Conservation (phyloP, 2,329 filamentous ascomycete species). For the Dothideomycetes sp. region DNA sequence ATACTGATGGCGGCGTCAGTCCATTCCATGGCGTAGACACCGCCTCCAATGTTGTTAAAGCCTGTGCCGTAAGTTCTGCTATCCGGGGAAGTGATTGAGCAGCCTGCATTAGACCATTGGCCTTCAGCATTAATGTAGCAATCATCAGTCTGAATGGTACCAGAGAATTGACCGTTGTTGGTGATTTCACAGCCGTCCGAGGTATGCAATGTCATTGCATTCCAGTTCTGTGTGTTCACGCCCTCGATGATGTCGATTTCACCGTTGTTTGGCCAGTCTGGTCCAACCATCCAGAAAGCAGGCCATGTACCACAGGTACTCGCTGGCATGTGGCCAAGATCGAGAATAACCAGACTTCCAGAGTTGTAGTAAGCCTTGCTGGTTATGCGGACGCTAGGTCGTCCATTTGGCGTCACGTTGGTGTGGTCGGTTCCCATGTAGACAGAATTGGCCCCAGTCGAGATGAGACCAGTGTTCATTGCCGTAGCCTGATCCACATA, state of each 20-base stretch:
- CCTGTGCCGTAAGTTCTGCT: conserved; percentile 26
- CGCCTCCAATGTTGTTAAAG: conserved; percentile 37
- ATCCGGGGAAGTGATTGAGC: conserved; percentile 42
- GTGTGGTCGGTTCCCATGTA: conserved; percentile 29
- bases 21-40: conserved; percentile 30
- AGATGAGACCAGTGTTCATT: conserved; percentile 19
- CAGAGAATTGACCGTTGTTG: conserved; percentile 59
- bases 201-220: conserved; percentile 30
- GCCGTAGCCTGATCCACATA: conserved; percentile 31
- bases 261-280: conserved; percentile 34
- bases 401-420: conserved; percentile 45
- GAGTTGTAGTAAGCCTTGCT: conserved; percentile 55
- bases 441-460: conserved; percentile 17
- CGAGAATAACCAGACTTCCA: conserved; percentile 57
- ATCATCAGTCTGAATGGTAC: conserved; percentile 40
- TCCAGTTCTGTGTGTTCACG: conserved; percentile 27
- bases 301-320: conserved; percentile 66
- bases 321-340: conserved; percentile 64
- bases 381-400: conserved; percentile 61
- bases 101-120: conserved; percentile 28
- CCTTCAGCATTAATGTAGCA: conserved; percentile 31
- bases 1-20: conserved; percentile 23
- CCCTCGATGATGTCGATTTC: conserved; percentile 35
- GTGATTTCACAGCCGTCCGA: conserved; percentile 25
- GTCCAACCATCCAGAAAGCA: conserved; percentile 56